phyloP scores from a whole-genome alignment of 148 eudicot species.

The Talinum fruticosum region DNA sequence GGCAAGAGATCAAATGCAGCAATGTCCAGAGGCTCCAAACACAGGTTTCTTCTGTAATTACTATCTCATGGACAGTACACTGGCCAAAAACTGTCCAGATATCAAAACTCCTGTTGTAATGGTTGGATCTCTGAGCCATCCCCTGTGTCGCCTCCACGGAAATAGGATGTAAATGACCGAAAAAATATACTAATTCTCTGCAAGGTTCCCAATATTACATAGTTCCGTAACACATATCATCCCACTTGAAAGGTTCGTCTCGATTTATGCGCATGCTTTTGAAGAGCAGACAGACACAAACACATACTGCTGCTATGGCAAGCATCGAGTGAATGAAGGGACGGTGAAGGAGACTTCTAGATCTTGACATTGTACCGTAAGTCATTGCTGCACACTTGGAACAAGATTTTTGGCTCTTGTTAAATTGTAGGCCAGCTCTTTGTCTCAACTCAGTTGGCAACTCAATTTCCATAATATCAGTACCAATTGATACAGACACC shows the following conservation, averaged over 20 bases:
- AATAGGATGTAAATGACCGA: neutral
- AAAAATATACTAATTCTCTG: neutral
- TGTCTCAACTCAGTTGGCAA: slow-evolving; percentile 19
- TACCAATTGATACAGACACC: slow-evolving; percentile 23
- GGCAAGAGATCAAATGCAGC: neutral
- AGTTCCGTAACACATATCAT: slow-evolving; percentile 55
- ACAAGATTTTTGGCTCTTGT: slow-evolving; percentile 41
- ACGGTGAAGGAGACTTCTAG: slow-evolving; percentile 57
- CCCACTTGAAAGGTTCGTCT: slow-evolving; percentile 59
- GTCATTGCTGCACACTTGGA: slow-evolving; percentile 60
- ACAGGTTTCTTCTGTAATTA: neutral
- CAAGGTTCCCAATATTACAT: slow-evolving; percentile 14
- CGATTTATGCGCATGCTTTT: slow-evolving; percentile 49
- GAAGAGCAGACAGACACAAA: slow-evolving; percentile 69
- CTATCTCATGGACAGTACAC: slow-evolving; percentile 4
- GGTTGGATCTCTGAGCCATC: neutral
- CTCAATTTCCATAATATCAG: slow-evolving; percentile 15
- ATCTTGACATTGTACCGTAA: slow-evolving; percentile 39
- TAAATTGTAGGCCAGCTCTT: slow-evolving; percentile 22
- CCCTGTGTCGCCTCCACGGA: neutral
- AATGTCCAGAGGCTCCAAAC: neutral
- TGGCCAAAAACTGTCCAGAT: neutral
- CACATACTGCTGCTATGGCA: slow-evolving; percentile 85
- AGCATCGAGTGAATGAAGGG: slow-evolving; percentile 81
- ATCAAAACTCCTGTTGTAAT: neutral